Evolutionary conservation across 2,329 filamentous ascomycete genomes (phyloP).

Genomic region (Polychaeton citri): DNA sequence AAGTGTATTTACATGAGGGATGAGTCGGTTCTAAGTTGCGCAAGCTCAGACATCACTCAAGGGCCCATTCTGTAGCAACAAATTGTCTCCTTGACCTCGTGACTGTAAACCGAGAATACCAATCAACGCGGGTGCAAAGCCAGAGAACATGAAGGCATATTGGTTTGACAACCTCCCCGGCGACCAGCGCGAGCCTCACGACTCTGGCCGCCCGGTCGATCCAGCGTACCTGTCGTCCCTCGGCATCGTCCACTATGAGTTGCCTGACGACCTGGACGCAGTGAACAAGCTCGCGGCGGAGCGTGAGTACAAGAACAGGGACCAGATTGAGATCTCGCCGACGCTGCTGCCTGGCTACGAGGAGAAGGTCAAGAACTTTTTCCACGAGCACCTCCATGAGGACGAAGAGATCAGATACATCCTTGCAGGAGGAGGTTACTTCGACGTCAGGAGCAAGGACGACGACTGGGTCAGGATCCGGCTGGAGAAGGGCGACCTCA

Average conservation of each 20-base stretch:
- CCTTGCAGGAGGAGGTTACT: slow-evolving; percentile 74
- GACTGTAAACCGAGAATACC: too few species aligned
- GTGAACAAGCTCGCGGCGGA: slow-evolving; percentile 63
- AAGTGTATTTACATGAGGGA: too few species aligned
- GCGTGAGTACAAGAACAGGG: slow-evolving; percentile 84
- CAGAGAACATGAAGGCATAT: slow-evolving; percentile 53
- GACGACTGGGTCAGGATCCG: slow-evolving; percentile 84
- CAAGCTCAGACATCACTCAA: too few species aligned
- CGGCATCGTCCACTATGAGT: slow-evolving; percentile 67
- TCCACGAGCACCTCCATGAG: slow-evolving; percentile 90
- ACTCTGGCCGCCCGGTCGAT: slow-evolving; percentile 61
- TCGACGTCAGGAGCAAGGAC: slow-evolving; percentile 71
- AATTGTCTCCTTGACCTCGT: too few species aligned
- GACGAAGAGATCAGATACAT: slow-evolving; percentile 98
- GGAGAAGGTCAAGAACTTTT: slow-evolving; percentile 86
- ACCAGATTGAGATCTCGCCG: slow-evolving; percentile 82
- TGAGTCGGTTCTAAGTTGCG: too few species aligned
- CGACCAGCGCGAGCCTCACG: slow-evolving; percentile 84
- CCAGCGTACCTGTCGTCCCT: slow-evolving; percentile 54
- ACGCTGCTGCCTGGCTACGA: slow-evolving; percentile 78
- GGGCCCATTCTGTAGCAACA: too few species aligned
- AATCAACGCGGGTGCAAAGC: too few species aligned
- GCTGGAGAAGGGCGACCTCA: slow-evolving; percentile 75
- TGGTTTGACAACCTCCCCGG: slow-evolving; percentile 57
- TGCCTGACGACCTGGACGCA: slow-evolving; percentile 45